These are phyloP conservation scores for Fusarium robinianum DNA, from an alignment of 2,329 filamentous ascomycete genomes.

Conservation along the genomic window DNA sequence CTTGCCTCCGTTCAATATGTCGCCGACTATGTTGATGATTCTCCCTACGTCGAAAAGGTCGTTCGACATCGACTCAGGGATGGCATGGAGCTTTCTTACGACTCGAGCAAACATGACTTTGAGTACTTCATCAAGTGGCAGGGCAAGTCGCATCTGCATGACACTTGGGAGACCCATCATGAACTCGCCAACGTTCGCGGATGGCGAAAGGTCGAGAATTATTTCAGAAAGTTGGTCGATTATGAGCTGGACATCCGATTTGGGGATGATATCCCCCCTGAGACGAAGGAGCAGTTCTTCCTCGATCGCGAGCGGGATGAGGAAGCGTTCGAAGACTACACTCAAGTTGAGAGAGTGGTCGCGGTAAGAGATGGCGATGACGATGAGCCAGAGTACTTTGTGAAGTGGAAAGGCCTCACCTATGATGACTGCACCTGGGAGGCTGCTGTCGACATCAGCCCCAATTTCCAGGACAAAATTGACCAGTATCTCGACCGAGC, in stretches of 20 bases:
- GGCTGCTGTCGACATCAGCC: slow-evolving; percentile 70
- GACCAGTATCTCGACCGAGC: slow-evolving; percentile 88
- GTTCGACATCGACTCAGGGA: slow-evolving; percentile 83
- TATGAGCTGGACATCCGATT: slow-evolving; percentile 78
- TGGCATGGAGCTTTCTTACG: slow-evolving; percentile 61
- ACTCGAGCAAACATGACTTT: slow-evolving; percentile 73
- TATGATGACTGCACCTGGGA: slow-evolving; percentile 99
- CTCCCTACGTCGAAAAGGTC: slow-evolving; percentile 87
- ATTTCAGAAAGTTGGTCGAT: slow-evolving; percentile 81
- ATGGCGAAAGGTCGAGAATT: slow-evolving; percentile 90
- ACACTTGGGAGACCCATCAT: slow-evolving; percentile 88
- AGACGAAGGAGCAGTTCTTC: slow-evolving; percentile 91
- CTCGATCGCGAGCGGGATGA: slow-evolving; percentile 92
- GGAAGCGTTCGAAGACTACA: slow-evolving; percentile 87
- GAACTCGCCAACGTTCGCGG: slow-evolving; percentile 78
- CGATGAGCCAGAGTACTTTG: slow-evolving; percentile 82
- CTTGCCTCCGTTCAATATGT: slow-evolving; percentile 67
- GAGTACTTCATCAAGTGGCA: slow-evolving; percentile 98
- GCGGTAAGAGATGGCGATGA: slow-evolving; percentile 79
- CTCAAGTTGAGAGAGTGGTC: slow-evolving; percentile 91
- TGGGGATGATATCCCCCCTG: slow-evolving; percentile 75
- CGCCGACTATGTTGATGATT: slow-evolving; percentile 72
- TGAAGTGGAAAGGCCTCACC: slow-evolving; percentile 95
- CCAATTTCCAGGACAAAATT: slow-evolving; percentile 84
- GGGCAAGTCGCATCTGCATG: slow-evolving; percentile 90